Evolutionary conservation across 805 yeast species (phyloP).

Genomic region (Soucietia sequanensis): DNA sequence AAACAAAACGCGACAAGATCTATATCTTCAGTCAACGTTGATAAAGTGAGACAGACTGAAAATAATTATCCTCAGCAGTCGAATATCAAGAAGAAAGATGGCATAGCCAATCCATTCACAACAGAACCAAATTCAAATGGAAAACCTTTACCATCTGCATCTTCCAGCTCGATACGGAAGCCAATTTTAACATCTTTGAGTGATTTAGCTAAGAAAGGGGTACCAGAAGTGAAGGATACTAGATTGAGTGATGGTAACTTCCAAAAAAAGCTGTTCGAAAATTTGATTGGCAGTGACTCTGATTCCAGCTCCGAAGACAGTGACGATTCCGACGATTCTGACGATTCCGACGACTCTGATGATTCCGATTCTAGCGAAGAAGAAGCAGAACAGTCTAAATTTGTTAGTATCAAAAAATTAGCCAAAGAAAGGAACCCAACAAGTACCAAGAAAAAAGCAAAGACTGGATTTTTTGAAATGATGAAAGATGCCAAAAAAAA

Average conservation of each 20-base stretch:
- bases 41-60: no score
- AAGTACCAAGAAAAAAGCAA: constrained; percentile 15
- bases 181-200: constrained; percentile 52
- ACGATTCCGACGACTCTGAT: constrained; percentile 8
- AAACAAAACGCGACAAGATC: no score
- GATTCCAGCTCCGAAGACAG: constrained; percentile 5
- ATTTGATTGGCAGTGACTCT: constrained; percentile 1
- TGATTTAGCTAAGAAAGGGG: constrained; percentile 61
- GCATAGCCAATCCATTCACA: no score
- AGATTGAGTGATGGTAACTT: not conserved
- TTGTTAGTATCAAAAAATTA: constrained; percentile 24
- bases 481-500: constrained; percentile 27
- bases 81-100: no score
- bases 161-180: not conserved
- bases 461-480: constrained; percentile 27
- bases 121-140: no score
- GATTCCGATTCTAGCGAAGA: constrained; percentile 5
- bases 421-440: constrained; percentile 11
- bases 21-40: no score
- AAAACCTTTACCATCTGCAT: no score
- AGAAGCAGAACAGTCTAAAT: constrained; percentile 12
- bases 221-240: constrained; percentile 64
- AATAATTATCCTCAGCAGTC: no score
- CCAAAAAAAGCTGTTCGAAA: constrained; percentile 1
- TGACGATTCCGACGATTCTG: constrained; percentile 10